Evolutionary conservation across 345 rosid genomes (phyloP), one percentile per base, ranked within the genome.

Genomic region (Eucalyptus cloeziana): DNA sequence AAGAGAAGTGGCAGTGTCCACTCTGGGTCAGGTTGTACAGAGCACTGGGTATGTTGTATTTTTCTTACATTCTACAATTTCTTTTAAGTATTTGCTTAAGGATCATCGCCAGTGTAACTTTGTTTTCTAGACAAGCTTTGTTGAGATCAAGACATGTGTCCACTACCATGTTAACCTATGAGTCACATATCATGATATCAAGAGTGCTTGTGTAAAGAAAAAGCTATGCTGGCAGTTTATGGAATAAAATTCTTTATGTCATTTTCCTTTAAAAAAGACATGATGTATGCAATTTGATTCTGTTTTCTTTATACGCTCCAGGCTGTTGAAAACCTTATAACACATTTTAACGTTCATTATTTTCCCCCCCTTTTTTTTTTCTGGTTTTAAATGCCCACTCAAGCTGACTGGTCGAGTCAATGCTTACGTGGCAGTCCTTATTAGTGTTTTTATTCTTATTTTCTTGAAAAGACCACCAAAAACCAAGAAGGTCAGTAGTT

Each of bases 1-100:
- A 92, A 98, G 99, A 85, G 99, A 98, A 94, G 98, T 97, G 93
- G 99, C 99, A 88, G 99, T 98, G 90, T 91, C 98, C 92, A 98
- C 99, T 85, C 97, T 98, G 92, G 99, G 99, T 86, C 99, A 97
- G 92, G 99, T 98, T 93, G 98, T 96, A 56, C 99, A 96, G 92
- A 98, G 99, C 93, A 98, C 99, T 88, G 98, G 99, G 99, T 95
- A 93, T 88, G 95, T 49, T 50, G 45, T 89, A 50, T 89, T 87
- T 86, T 85, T 90, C 88, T 89, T 81, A 25, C 83, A 86, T 86
- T 76, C 12, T 76, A 21, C 25, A 76, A 76, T 76, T 71, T 76
- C 83, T 37, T 37, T 76, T 76, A 21, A 76, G 43, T 24, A 51
- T 51, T 33, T 86, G 24, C 43, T 51, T 86, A 19, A 86, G 25